Conservation (phyloP, 2,329 filamentous ascomycete genomes). For the Exophiala sideris region DNA sequence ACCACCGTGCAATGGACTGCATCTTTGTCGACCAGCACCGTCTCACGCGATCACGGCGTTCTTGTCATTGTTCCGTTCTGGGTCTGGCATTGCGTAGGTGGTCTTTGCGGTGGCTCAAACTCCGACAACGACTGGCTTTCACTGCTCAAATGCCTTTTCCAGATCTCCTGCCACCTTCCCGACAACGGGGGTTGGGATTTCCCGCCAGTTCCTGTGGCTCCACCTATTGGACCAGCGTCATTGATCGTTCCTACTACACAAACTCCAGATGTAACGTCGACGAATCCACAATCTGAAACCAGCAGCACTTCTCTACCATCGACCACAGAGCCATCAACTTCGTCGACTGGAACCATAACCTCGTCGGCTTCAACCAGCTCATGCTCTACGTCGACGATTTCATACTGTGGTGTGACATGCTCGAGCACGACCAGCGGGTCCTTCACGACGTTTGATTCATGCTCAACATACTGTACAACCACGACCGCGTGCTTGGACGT, state of each 20-base stretch:
- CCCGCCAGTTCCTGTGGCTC: conserved; percentile 3
- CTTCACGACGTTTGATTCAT: background rate
- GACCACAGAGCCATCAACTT: background rate
- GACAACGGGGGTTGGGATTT: conserved; percentile 1
- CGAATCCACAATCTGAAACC: background rate
- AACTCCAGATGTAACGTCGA: background rate
- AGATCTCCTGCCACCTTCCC: background rate
- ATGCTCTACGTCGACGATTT: background rate
- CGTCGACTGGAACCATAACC: background rate
- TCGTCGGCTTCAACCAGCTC: background rate
- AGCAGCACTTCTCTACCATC: background rate
- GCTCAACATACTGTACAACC: conserved; percentile 1
- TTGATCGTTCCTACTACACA: background rate
- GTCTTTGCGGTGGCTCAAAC: conserved; percentile 1
- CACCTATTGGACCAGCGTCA: background rate
- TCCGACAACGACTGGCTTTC: background rate
- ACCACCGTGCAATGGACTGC: background rate
- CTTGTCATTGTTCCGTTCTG: conserved; percentile 4
- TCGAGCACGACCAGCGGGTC: background rate
- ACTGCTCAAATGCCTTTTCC: conserved; percentile 1
- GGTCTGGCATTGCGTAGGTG: conserved; percentile 6
- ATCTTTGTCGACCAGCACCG: background rate
- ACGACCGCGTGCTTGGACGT: conserved; percentile 2
- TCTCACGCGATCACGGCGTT: background rate
- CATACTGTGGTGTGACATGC: conserved; percentile 2